Evolutionary conservation across 2,329 filamentous ascomycete genomes (phyloP), one percentile per base, ranked within the genome.

Genomic region (Pseudogymnoascus sp.): DNA sequence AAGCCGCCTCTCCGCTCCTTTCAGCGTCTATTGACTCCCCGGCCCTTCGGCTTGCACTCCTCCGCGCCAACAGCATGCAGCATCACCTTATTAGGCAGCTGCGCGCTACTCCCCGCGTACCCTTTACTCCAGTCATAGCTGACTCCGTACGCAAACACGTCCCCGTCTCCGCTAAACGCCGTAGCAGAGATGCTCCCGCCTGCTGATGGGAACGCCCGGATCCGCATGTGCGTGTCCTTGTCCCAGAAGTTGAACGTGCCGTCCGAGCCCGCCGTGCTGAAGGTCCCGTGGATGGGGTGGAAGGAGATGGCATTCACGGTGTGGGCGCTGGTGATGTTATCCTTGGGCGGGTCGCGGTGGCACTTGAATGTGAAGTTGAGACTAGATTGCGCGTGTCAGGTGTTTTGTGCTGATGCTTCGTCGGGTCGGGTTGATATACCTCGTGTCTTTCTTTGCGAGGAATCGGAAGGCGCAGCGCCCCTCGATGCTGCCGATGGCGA

Each of bases 321-420:
- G 79, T 92, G 94, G 68, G 97, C 94, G 71, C 93, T 94, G 69
- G 89, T 90, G 66, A 88, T 79, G 75, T 91, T 92, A 70, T 83
- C 84, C 62, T 85, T 77, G 1, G 89, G 85, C 4, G 85, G 84
- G 69, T 96, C 90, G 63, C 94, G 92, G 75, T 99, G 94, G 76
- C 94, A 99, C 77, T 97, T 97, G 86, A 99, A 99, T 43, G 91
- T 96, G 80, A 99, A 99, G 79, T 99, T 97, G 70, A 87, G 89
- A 69, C 86, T 88, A 50, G 36, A 3, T 16, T 35, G 33, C 18
- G 50, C 22, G 58, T 35, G 61, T 65, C 58, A 64, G 64, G 61
- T 7, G 22, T 1, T 47, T 1, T 47, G 39, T 20, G 6, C 14
- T 41, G 38, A 4, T 41, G 18, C 4, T 11, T 33, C 36, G 57